Percentiles rank a stretch among this genome's conserved stretches.
Evolutionary conservation across 2,329 filamentous ascomycete species (phyloP).

Genomic region (Xylaria multiplex): DNA sequence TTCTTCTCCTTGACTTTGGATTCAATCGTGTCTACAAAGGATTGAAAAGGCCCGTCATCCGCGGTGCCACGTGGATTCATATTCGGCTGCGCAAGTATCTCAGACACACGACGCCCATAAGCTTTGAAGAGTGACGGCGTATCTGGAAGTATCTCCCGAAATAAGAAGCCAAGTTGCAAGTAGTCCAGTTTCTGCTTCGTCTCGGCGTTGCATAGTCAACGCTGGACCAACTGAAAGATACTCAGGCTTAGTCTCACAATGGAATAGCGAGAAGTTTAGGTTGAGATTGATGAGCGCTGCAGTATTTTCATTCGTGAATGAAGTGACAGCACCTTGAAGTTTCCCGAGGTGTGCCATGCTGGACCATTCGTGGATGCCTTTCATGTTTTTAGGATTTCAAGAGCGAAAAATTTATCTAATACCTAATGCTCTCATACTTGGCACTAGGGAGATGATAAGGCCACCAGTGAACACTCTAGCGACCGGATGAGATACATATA

Average conservation of each 20-base stretch:
- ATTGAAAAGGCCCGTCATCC: conserved; percentile 14
- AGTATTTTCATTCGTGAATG: conserved; percentile 17
- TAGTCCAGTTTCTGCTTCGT: conserved; percentile 21
- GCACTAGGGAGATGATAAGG: too few species aligned
- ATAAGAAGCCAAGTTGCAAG: conserved; percentile 23
- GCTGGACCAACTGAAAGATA: conserved; percentile 14
- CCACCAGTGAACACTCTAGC: too few species aligned
- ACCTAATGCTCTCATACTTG: too few species aligned
- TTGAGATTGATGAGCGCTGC: conserved; percentile 19
- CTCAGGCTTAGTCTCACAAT: conserved; percentile 16
- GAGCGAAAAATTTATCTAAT: too few species aligned
- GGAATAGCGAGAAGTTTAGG: conserved; percentile 19
- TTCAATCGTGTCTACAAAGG: background rate
- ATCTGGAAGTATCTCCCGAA: conserved; percentile 12
- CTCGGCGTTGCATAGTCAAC: conserved; percentile 4
- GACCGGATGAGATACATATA: too few species aligned
- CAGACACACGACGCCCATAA: conserved; percentile 15
- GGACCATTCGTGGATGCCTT: too few species aligned
- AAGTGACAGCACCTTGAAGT: conserved; percentile 3
- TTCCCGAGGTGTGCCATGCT: conserved; percentile 4
- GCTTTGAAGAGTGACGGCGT: conserved; percentile 12
- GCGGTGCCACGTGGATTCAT: conserved; percentile 19
- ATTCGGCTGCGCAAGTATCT: conserved; percentile 17
- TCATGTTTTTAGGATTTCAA: too few species aligned
- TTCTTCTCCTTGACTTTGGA: too few species aligned